A percentile compares a stretch with the other conserved stretches of the same genome.
Evolutionary conservation across 1,284 basidiomycete genomes (phyloP).

Genomic region (Rhodotorula sp.): DNA sequence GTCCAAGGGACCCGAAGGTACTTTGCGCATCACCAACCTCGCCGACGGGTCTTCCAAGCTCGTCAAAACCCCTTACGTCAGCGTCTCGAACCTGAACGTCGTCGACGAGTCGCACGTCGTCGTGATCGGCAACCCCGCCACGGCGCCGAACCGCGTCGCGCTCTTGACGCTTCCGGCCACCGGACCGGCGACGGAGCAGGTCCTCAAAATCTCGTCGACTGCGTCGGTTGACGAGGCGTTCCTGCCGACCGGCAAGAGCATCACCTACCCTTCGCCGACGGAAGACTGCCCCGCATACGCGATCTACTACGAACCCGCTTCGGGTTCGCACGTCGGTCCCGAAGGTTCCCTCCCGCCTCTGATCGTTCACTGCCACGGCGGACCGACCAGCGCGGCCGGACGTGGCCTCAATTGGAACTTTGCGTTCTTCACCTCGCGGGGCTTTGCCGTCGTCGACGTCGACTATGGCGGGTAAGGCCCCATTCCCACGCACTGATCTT

Average conservation of each 20-base stretch:
- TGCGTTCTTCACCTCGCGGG: conserved; percentile 67
- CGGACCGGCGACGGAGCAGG: conserved; percentile 1
- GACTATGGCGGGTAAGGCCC: conserved; percentile 14
- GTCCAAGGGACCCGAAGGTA: conserved; percentile 55
- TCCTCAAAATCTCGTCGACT: conserved; percentile 27
- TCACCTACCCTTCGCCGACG: conserved; percentile 25
- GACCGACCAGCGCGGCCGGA: conserved; percentile 58
- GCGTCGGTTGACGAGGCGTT: conserved; percentile 32
- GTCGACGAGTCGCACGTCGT: conserved; percentile 45
- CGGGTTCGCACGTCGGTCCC: conserved; percentile 58
- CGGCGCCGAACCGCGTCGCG: conserved; percentile 53
- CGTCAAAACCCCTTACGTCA: conserved; percentile 57
- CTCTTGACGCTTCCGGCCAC: conserved; percentile 45
- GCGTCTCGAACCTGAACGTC: conserved; percentile 52
- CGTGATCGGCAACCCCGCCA: conserved; percentile 52
- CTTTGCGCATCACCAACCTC: conserved; percentile 39
- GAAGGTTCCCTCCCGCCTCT: conserved; percentile 62
- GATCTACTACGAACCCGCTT: conserved; percentile 63
- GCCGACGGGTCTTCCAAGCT: conserved; percentile 37
- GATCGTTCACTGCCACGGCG: conserved; percentile 64
- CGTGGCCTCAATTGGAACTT: conserved; percentile 55
- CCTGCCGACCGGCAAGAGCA: conserved; percentile 23
- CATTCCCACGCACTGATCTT: conserved; percentile 44
- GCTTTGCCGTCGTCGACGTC: conserved; percentile 57
- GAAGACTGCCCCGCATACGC: conserved; percentile 50